Conservation (phyloP, 1,284 basidiomycete species). For the Inonotus hispidus region DNA sequence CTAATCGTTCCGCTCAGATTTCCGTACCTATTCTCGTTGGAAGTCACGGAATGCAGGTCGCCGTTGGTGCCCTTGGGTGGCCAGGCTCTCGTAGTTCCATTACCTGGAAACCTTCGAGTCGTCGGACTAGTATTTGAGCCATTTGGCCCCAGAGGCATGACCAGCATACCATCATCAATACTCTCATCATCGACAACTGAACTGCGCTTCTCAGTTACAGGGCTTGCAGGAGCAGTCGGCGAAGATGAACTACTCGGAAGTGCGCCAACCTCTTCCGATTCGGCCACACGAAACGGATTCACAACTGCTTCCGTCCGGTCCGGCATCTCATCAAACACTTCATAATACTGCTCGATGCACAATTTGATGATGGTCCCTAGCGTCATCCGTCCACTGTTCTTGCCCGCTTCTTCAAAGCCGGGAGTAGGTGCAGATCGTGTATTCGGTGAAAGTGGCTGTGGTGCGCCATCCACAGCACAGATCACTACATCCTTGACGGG, state of each 20-base stretch:
- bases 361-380: slow-evolving; percentile 68
- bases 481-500: slow-evolving; percentile 68
- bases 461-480: slow-evolving; percentile 52
- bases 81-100: slow-evolving; percentile 20
- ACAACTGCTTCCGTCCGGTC: slow-evolving; percentile 60
- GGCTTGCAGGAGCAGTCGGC: slow-evolving; percentile 28
- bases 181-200: slow-evolving; percentile 48
- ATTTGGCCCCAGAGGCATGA: slow-evolving; percentile 62
- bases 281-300: slow-evolving; percentile 9
- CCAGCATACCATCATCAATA: slow-evolving; percentile 67
- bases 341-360: slow-evolving; percentile 79
- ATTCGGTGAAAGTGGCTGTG: slow-evolving; percentile 24
- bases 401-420: slow-evolving; percentile 22
- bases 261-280: slow-evolving; percentile 3
- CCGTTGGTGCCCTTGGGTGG: slow-evolving; percentile 35
- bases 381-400: slow-evolving; percentile 47
- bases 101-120: slow-evolving; percentile 4
- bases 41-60: slow-evolving; percentile 16
- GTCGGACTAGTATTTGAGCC: slow-evolving; percentile 13
- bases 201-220: slow-evolving; percentile 15
- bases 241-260: slow-evolving; percentile 11
- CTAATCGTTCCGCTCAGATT: slow-evolving; percentile 57
- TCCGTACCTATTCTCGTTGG: slow-evolving; percentile 18
- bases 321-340: slow-evolving; percentile 73
- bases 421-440: slow-evolving; percentile 19